Percentiles rank a stretch among this genome's conserved stretches.
Conservation (phyloP, 805 yeast species). For the Zygosaccharomyces gambellarensis region DNA sequence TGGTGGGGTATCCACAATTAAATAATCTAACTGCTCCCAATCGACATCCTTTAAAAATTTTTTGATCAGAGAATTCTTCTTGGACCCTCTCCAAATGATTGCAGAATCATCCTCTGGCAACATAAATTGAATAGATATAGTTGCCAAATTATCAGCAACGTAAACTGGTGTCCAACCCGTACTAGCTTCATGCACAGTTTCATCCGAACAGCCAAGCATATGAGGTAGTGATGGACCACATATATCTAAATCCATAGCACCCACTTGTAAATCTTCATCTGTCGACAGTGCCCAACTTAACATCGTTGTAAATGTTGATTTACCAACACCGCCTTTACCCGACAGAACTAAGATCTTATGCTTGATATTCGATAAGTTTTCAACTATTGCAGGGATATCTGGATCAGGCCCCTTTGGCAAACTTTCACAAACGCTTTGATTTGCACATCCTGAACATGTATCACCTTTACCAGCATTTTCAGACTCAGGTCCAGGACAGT, state of each 20-base stretch:
- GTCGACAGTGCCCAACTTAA: constrained; percentile 95
- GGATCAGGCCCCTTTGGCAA: constrained; percentile 94
- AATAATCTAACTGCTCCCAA: constrained; percentile 78
- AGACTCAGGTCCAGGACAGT: constrained; percentile 97
- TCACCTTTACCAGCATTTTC: constrained; percentile 90
- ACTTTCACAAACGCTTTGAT: constrained; percentile 82
- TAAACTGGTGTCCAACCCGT: constrained; percentile 97
- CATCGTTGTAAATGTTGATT: constrained; percentile 93
- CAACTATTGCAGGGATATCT: constrained; percentile 71
- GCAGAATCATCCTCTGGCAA: constrained; percentile 91
- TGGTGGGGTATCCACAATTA: constrained; percentile 95
- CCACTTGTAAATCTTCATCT: constrained; percentile 75
- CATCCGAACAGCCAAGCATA: constrained; percentile 89
- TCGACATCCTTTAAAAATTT: constrained; percentile 91
- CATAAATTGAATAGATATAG: constrained; percentile 94
- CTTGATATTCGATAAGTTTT: constrained; percentile 55
- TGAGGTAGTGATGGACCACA: constrained; percentile 97
- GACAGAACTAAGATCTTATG: constrained; percentile 82
- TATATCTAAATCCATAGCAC: constrained; percentile 94
- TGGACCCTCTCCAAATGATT: constrained; percentile 95
- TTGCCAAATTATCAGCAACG: constrained; percentile 88
- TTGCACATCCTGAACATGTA: constrained; percentile 93
- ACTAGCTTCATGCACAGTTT: constrained; percentile 79
- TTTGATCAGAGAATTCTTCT: constrained; percentile 87
- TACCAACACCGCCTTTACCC: constrained; percentile 96